Conservation (phyloP, 139 green algal species). For the Dunaliella primolecta region DNA sequence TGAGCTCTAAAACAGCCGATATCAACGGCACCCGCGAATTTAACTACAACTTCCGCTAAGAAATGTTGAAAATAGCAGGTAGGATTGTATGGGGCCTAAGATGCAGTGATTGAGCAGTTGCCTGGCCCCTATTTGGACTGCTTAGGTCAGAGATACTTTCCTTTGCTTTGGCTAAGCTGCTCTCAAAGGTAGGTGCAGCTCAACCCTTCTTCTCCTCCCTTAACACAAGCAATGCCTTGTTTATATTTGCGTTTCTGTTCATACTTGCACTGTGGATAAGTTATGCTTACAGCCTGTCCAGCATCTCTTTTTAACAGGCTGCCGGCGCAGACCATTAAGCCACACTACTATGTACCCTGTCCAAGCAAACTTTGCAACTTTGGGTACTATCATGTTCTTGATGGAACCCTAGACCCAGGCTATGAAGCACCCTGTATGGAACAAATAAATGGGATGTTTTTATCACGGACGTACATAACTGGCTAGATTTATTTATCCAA, state of each 20-base stretch:
- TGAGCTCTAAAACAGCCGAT: conserved; percentile 43
- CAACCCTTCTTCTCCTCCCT: background rate
- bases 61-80: background rate
- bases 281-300: no score
- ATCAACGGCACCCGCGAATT: conserved; percentile 12
- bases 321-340: background rate
- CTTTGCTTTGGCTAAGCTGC: background rate
- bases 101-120: background rate
- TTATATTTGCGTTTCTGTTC: background rate
- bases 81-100: background rate
- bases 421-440: no score
- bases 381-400: background rate
- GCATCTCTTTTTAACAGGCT: background rate
- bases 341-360: background rate
- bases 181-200: background rate
- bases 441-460: no score
- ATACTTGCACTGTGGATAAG: background rate
- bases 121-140: background rate
- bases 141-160: background rate
- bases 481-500: no score
- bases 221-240: background rate
- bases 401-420: no score
- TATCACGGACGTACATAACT: no score
- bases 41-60: conserved; percentile 11
- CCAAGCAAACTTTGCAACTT: background rate